These are phyloP conservation scores for Domatiomyces globalis DNA, from an alignment of 2,329 filamentous ascomycete species.

Conservation along the genomic window DNA sequence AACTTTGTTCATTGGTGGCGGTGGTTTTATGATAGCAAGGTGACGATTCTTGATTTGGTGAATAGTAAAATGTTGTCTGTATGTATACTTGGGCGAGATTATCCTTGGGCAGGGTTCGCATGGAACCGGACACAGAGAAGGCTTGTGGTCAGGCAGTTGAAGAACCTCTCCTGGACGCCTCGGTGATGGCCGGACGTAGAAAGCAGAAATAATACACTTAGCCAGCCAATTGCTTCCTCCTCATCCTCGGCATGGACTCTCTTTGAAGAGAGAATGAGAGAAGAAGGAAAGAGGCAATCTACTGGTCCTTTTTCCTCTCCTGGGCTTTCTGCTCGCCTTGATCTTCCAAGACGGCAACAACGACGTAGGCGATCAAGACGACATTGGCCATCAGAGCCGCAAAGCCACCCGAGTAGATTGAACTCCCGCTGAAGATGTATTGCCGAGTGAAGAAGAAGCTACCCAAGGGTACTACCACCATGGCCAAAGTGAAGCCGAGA, in stretches of 20 bases:
- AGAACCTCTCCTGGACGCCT: neutral
- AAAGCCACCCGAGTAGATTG: conserved; percentile 69
- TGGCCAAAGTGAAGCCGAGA: conserved; percentile 76
- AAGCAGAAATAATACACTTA: too few relatives aligned
- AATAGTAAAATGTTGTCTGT: too few relatives aligned
- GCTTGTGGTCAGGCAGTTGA: neutral
- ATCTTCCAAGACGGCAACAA: conserved; percentile 86
- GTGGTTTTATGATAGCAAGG: too few relatives aligned
- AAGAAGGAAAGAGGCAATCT: neutral
- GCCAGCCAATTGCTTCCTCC: too few relatives aligned
- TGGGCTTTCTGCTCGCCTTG: conserved; percentile 55
- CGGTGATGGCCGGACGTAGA: too few relatives aligned
- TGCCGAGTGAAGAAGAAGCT: conserved; percentile 76
- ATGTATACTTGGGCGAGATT: too few relatives aligned
- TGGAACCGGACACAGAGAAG: neutral
- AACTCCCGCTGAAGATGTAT: conserved; percentile 65
- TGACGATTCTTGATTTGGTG: too few relatives aligned
- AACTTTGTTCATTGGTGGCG: too few relatives aligned
- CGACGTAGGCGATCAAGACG: conserved; percentile 75
- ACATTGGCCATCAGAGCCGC: conserved; percentile 86
- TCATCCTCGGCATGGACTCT: neutral
- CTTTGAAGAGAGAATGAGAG: neutral
- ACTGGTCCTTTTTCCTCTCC: conserved; percentile 37
- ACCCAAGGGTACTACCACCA: conserved; percentile 75
- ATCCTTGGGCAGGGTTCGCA: too few relatives aligned